phyloP scores from a whole-genome alignment of 2,329 filamentous ascomycete genomes.

The Fusarium albidum region DNA sequence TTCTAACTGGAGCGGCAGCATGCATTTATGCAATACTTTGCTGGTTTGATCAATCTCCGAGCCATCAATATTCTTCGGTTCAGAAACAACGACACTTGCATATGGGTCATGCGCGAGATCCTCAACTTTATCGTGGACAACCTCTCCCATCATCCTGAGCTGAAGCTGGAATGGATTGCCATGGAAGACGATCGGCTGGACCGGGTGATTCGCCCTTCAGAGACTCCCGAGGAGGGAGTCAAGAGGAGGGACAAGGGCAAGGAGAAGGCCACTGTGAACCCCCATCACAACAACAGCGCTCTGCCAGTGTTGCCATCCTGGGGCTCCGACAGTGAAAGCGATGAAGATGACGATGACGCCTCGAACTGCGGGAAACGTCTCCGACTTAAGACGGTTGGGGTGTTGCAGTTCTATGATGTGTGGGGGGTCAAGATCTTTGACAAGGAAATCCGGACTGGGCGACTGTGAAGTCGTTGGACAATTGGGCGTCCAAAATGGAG shows the following conservation, averaged over 20 bases:
- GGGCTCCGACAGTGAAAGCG: constrained; percentile 46
- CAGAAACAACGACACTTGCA: constrained; percentile 63
- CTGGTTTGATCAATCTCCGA: constrained; percentile 56
- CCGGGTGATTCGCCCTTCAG: constrained; percentile 54
- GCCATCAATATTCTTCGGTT: constrained; percentile 65
- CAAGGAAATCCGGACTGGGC: constrained; percentile 59
- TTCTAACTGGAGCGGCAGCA: constrained; percentile 53
- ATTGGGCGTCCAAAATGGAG: neutral
- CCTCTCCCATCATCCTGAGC: constrained; percentile 61
- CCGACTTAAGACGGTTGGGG: constrained; percentile 47
- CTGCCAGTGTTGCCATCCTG: constrained; percentile 43
- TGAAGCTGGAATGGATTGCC: constrained; percentile 67
- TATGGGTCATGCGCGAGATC: constrained; percentile 64
- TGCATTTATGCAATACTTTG: constrained; percentile 62
- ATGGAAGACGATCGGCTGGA: constrained; percentile 61
- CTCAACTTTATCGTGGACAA: constrained; percentile 67
- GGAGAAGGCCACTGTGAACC: constrained; percentile 37
- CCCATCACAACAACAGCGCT: constrained; percentile 23
- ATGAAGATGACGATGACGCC: constrained; percentile 43
- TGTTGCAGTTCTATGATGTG: constrained; percentile 50
- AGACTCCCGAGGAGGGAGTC: constrained; percentile 41
- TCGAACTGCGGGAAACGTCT: constrained; percentile 44
- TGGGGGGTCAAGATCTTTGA: constrained; percentile 65
- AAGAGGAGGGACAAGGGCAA: constrained; percentile 48
- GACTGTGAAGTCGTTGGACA: constrained; percentile 31